These are phyloP conservation scores for Entomophthora muscae DNA, from an alignment of 371 early-diverging fungal species.

Conservation along the genomic window DNA sequence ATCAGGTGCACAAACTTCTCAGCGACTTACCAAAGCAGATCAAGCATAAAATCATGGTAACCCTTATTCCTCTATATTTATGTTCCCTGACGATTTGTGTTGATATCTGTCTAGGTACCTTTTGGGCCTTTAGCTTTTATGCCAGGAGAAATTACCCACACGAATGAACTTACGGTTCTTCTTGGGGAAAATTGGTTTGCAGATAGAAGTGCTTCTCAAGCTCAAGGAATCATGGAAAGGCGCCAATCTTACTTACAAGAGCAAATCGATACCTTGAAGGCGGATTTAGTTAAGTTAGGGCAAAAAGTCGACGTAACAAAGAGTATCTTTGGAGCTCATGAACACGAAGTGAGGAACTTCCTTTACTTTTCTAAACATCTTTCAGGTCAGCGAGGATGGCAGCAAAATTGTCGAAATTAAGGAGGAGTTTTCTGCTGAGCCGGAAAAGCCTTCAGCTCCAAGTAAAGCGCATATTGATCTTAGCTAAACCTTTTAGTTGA, in stretches of 20 bases:
- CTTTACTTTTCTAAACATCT: no score
- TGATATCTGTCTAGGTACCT: no score
- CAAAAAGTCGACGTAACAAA: background rate
- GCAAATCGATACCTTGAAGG: background rate
- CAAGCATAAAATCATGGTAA: background rate
- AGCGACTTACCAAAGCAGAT: background rate
- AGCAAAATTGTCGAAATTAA: background rate
- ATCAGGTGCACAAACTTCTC: background rate
- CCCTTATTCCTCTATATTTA: no score
- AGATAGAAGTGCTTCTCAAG: conserved; percentile 61
- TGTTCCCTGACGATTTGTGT: no score
- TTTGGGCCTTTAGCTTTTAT: conserved; percentile 73
- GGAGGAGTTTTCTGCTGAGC: background rate
- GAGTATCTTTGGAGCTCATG: background rate
- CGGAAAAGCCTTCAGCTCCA: background rate
- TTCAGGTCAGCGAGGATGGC: background rate
- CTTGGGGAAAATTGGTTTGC: conserved; percentile 86
- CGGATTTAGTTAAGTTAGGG: background rate
- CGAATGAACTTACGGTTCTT: conserved; percentile 69
- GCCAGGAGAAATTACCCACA: conserved; percentile 71
- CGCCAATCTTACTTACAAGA: conserved; percentile 18
- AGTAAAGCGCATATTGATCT: no score
- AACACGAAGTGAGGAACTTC: background rate
- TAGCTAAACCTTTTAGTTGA: background rate
- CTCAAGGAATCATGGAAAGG: conserved; percentile 45